A percentile compares a stretch with the other conserved stretches of the same genome.
These are phyloP conservation scores for Filosporella fistucella DNA, from an alignment of 495 filamentous ascomycete genomes.

Conservation along the genomic window DNA sequence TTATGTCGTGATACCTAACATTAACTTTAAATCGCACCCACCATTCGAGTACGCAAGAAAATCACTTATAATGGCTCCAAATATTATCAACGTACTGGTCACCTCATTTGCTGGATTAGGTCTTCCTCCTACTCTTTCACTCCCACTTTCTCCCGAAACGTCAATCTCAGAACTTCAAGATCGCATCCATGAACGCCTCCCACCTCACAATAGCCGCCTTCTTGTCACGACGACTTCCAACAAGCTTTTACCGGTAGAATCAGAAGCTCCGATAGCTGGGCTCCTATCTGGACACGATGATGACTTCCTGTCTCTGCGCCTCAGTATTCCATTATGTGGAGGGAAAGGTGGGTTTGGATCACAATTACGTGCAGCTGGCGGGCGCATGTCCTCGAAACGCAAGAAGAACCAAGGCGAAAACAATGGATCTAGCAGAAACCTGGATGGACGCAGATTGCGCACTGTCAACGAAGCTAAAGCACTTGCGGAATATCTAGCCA, in stretches of 20 bases:
- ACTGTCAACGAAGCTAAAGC: constrained; percentile 94
- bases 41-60: background rate
- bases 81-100: constrained; percentile 73
- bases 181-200: constrained; percentile 60
- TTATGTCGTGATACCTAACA: background rate
- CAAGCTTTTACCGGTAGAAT: constrained; percentile 52
- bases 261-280: constrained; percentile 43
- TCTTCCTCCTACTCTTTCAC: constrained; percentile 71
- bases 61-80: constrained; percentile 31
- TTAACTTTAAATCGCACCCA: background rate
- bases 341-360: constrained; percentile 98
- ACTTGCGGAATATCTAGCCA: constrained; percentile 87
- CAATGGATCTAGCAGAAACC: constrained; percentile 84
- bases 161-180: constrained; percentile 62
- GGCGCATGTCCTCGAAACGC: constrained; percentile 92
- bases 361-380: constrained; percentile 92
- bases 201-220: constrained; percentile 48
- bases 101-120: constrained; percentile 78
- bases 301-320: constrained; percentile 74
- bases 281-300: constrained; percentile 44
- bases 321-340: constrained; percentile 70
- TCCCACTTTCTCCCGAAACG: constrained; percentile 62
- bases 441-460: constrained; percentile 84
- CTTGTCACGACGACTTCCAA: constrained; percentile 81
- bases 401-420: constrained; percentile 81